Evolutionary conservation across 1,139 yeast genomes (phyloP), one percentile per base, ranked within the genome.

Genomic region (Scheffersomyces cryptocercus): DNA sequence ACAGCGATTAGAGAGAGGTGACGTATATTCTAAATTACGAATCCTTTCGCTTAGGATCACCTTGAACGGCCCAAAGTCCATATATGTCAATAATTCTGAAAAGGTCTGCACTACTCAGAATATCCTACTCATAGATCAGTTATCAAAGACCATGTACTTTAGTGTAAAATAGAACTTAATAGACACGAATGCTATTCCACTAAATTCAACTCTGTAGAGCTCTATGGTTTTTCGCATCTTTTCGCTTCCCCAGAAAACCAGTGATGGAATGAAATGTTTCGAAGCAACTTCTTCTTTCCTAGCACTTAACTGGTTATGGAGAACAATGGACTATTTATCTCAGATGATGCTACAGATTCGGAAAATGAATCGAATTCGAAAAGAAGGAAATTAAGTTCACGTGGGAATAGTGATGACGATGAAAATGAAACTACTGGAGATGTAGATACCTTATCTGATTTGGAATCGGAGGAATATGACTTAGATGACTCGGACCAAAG

Each of bases 401-500:
- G 8, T 11, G 35, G 31, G 26, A 39, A 29, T 33, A 33, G 26
- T 9, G 29, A 14, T 6, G 40, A 29, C 4, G 39, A 38, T 12
- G 34, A 14, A 9, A 34, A 16, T 15, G 47, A 45, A 7, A 28
- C 8, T 8, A 20, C 26, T 20, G 26, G 38, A 8, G 34, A 38
- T 28, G 45, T 45, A 11, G 52, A 49, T 15, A 29, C 49, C 12
- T 40, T 44, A 20, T 20, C 48, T 2, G 48, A 43, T 4, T 42
- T 37, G 29, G 42, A 38, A 20, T 26, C 29, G 12, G 34, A 36
- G 2, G 40, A 38, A 11, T 20, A 34, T 12, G 44, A 38, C n/a
- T 32, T 38, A 28, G 39, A 46, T 1, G 54, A 48, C 10, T 42
- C 48, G 7, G 53, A 52, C 6, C 32, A 37, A 30, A 52, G 50